Conservation (phyloP, 1,139 yeast species). For the Zhuliangozyma parablackwelliae region DNA sequence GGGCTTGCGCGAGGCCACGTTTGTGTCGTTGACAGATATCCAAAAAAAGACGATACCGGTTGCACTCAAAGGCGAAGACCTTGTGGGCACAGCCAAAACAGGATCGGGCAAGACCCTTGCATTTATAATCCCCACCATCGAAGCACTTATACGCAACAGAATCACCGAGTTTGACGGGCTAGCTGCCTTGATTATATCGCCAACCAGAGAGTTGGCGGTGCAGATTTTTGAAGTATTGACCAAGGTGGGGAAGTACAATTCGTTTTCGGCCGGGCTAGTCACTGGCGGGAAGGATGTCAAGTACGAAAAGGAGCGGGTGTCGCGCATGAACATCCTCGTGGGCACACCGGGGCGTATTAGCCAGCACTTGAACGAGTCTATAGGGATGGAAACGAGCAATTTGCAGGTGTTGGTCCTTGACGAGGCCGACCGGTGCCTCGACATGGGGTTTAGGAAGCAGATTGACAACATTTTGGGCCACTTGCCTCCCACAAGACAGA, state of each 20-base stretch:
- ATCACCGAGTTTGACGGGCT: conserved; percentile 91
- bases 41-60: conserved; percentile 77
- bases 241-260: conserved; percentile 75
- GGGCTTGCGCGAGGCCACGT: conserved; percentile 73
- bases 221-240: conserved; percentile 89
- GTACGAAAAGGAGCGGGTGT: conserved; percentile 81
- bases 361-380: conserved; percentile 93
- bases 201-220: conserved; percentile 91
- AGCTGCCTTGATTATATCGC: conserved; percentile 88
- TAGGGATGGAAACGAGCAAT: conserved; percentile 76
- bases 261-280: conserved; percentile 88
- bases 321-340: conserved; percentile 77
- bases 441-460: conserved; percentile 92
- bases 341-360: conserved; percentile 96
- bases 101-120: conserved; percentile 97
- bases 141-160: conserved; percentile 61
- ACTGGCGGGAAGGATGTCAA: conserved; percentile 95
- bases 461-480: conserved; percentile 81
- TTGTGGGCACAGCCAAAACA: conserved; percentile 90
- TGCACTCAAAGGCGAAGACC: conserved; percentile 76
- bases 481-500: conserved; percentile 82
- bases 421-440: conserved; percentile 94
- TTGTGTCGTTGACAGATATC: conserved; percentile 76
- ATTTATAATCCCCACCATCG: conserved; percentile 80
- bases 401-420: conserved; percentile 82